Evolutionary conservation across 305 asterid species (phyloP).

Genomic region (Fraxinus platypoda): DNA sequence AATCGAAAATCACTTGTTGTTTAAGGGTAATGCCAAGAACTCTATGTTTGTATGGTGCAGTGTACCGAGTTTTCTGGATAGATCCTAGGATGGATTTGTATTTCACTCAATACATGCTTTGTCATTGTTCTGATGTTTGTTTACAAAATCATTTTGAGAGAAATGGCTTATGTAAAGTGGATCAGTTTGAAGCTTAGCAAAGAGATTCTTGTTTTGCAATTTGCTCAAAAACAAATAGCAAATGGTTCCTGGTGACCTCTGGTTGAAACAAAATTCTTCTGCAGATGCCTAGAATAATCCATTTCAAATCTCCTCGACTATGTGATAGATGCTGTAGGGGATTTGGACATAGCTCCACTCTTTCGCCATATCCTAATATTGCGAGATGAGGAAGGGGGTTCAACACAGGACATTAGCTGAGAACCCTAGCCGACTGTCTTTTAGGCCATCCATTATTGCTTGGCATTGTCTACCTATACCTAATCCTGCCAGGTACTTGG

Average conservation of each 20-base stretch:
- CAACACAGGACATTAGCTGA: not conserved
- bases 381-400: not conserved
- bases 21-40: not conserved
- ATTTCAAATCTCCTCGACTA: not conserved
- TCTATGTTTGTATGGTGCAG: not conserved
- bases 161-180: not conserved
- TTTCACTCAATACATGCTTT: not conserved
- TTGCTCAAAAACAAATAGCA: not conserved
- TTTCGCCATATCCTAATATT: not conserved
- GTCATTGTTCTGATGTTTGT: not conserved
- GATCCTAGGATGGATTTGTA: not conserved
- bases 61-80: not conserved
- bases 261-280: not conserved
- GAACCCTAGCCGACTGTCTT: not conserved
- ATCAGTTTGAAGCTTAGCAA: not conserved
- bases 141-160: not conserved
- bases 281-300: not conserved
- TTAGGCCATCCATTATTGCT: not conserved
- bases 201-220: not conserved
- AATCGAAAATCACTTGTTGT: slow-evolving; percentile 6
- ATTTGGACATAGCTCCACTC: not conserved
- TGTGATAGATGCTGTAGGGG: not conserved
- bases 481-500: not conserved
- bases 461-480: not conserved
- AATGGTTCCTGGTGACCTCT: not conserved